Evolutionary conservation across 2,329 filamentous ascomycete genomes (phyloP), one percentile per base, ranked within the genome.

Genomic region (Alternaria postmessia): DNA sequence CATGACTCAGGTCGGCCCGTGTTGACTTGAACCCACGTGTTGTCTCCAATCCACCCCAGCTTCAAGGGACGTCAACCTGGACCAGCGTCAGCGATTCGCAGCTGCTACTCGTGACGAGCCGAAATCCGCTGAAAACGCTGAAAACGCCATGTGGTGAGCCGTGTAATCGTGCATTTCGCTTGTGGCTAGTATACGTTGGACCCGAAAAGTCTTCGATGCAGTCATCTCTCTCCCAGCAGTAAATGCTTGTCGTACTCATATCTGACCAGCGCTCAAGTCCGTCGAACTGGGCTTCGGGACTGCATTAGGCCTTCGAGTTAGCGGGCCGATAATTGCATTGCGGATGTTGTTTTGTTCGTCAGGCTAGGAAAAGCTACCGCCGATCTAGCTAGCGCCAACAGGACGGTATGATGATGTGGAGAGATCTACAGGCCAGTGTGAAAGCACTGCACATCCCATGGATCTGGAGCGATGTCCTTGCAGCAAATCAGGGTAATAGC

Each of bases 251-350:
- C 58, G 51, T 51, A 36, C 39, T 51, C 41, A 16, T 18, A 51
- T 41, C 48, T 57, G 54, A 54, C 54, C 57, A 62, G 65, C 70
- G 68, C 69, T 64, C 47, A 75, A 67, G 56, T 72, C 69, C 68
- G 65, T 62, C 34, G 43, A 55, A 65, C 65, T 63, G 67, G 57
- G 58, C 67, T 47, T 60, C 51, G 67, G 67, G 38, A 62, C 47
- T 24, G 51, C 49, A 34, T 26, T 42, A 55, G 43, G 48, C 54
- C 41, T 42, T 49, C 48, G 18, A 51, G n/a, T 38, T 38, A 57
- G 55, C 32, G 39, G 57, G 44, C 60, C 52, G 53, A 58, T 49
- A 47, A 44, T 49, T 54, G 55, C 51, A 51, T 58, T 43, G 57
- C 41, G 57, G 46, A 62, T 51, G 48, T 65, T 56, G 42, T 66